Evolutionary conservation across 805 yeast species (phyloP).

Genomic region (Kluyveromyces siamensis): DNA sequence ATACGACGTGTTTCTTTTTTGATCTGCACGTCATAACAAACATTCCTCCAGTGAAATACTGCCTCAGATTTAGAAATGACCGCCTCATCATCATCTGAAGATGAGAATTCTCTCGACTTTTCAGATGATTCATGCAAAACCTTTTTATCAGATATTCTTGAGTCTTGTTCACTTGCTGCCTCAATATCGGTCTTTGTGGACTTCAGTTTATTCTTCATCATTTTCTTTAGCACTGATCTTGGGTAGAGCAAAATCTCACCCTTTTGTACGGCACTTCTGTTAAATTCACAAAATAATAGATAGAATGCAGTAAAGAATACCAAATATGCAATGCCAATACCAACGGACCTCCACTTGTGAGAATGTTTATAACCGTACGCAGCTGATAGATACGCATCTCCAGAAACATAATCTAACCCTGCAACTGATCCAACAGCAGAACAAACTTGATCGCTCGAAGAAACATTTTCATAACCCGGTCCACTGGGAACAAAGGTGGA

Average conservation of each 20-base stretch:
- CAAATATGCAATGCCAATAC: slow-evolving; percentile 49
- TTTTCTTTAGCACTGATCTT: slow-evolving; percentile 36
- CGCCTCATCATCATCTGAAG: slow-evolving; percentile 9
- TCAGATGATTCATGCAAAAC: slow-evolving; percentile 18
- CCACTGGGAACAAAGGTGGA: slow-evolving; percentile 41
- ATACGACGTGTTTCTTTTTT: slow-evolving; percentile 53
- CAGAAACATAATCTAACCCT: slow-evolving; percentile 42
- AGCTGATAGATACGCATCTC: slow-evolving; percentile 38
- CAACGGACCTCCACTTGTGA: slow-evolving; percentile 58
- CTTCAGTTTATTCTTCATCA: slow-evolving; percentile 33
- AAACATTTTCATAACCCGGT: slow-evolving; percentile 31
- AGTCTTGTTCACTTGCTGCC: slow-evolving; percentile 10
- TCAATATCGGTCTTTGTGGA: slow-evolving; percentile 22
- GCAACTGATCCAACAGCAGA: slow-evolving; percentile 46
- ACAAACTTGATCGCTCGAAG: slow-evolving; percentile 40
- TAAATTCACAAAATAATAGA: slow-evolving; percentile 45
- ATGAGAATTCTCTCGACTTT: slow-evolving; percentile 4
- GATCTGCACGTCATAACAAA: slow-evolving; percentile 60
- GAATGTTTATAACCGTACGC: slow-evolving; percentile 36
- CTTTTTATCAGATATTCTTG: slow-evolving; percentile 14
- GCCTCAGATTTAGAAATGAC: slow-evolving; percentile 31
- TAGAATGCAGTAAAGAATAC: slow-evolving; percentile 48
- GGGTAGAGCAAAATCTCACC: slow-evolving; percentile 65
- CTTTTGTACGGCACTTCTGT: slow-evolving; percentile 55
- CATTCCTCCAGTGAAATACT: slow-evolving; percentile 71